Evolutionary conservation across 768 basidiomycete genomes (phyloP).

Genomic region (Suillus subluteus): DNA sequence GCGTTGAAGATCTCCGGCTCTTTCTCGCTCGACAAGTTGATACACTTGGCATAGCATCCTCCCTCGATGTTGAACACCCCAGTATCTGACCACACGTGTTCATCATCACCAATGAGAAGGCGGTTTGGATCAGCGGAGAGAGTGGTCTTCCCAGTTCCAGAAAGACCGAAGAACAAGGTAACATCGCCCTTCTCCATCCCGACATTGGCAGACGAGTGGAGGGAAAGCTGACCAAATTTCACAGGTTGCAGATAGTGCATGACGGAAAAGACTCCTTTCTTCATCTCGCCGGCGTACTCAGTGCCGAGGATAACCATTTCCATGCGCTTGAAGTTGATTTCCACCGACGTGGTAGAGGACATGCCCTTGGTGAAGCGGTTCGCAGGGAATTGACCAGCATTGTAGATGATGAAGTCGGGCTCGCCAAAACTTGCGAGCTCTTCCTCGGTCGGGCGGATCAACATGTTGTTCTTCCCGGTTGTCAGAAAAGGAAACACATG

Average conservation of each 20-base stretch:
- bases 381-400: conserved; percentile 99
- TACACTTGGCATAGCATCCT: conserved; percentile 98
- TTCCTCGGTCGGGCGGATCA: conserved; percentile 95
- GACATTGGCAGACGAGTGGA: conserved; percentile 98
- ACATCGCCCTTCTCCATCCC: conserved; percentile 89
- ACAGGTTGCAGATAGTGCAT: conserved; percentile 99
- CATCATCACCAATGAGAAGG: conserved; percentile 96
- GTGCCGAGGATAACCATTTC: conserved; percentile 99
- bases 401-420: conserved; percentile 99
- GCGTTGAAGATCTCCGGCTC: conserved; percentile 98
- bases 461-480: conserved; percentile 87
- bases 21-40: conserved; percentile 96
- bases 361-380: conserved; percentile 99
- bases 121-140: conserved; percentile 96
- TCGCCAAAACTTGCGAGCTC: conserved; percentile 95
- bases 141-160: conserved; percentile 98
- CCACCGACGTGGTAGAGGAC: conserved; percentile 98
- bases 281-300: conserved; percentile 99
- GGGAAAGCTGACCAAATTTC: conserved; percentile 96
- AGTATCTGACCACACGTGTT: conserved; percentile 98
- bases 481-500: conserved; percentile 13
- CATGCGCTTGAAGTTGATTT: conserved; percentile 99
- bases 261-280: conserved; percentile 99
- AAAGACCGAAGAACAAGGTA: conserved; percentile 98
- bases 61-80: conserved; percentile 99